A percentile compares a stretch with the other conserved stretches of the same genome.
Conservation (phyloP, 768 basidiomycete genomes). For the Cubamyces sp. region DNA sequence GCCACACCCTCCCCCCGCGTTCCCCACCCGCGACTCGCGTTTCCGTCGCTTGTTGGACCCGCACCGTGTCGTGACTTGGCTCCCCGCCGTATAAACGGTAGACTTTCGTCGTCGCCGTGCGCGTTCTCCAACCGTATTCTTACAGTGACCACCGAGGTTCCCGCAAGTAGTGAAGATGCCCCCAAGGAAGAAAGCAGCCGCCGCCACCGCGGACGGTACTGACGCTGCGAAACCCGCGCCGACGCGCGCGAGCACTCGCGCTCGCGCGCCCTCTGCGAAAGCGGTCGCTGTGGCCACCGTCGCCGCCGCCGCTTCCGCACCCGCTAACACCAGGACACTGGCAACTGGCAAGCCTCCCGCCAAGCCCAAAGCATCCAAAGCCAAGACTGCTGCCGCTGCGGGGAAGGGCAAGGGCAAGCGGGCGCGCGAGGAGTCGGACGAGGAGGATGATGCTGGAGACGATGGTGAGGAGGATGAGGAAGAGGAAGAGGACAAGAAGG, state of each 20-base stretch:
- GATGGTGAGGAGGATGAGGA: neutral
- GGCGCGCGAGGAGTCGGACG: conserved; percentile 22
- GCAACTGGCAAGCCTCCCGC: neutral
- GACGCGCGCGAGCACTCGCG: conserved; percentile 36
- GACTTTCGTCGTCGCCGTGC: no score
- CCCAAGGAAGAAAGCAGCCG: conserved; percentile 48
- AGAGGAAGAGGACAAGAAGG: conserved; percentile 7
- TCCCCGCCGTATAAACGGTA: no score
- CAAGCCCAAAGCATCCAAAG: conserved; percentile 23
- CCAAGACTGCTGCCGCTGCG: conserved; percentile 17
- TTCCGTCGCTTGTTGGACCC: no score
- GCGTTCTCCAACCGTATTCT: no score
- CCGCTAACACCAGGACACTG: conserved; percentile 21
- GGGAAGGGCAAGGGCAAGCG: conserved; percentile 26
- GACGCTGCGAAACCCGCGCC: conserved; percentile 39
- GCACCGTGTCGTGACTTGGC: no score
- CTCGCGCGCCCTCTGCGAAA: conserved; percentile 33
- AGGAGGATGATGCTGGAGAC: conserved; percentile 29
- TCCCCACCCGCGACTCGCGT: no score
- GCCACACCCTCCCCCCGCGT: conserved; percentile 1
- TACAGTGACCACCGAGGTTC: no score
- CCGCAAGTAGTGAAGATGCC: conserved; percentile 10
- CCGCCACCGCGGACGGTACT: conserved; percentile 32
- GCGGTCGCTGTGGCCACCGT: conserved; percentile 17
- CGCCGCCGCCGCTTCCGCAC: conserved; percentile 30